These are phyloP conservation scores for Cenchrus fungigraminus DNA, from an alignment of 176 grass and related monocot genomes.

Conservation along the genomic window DNA sequence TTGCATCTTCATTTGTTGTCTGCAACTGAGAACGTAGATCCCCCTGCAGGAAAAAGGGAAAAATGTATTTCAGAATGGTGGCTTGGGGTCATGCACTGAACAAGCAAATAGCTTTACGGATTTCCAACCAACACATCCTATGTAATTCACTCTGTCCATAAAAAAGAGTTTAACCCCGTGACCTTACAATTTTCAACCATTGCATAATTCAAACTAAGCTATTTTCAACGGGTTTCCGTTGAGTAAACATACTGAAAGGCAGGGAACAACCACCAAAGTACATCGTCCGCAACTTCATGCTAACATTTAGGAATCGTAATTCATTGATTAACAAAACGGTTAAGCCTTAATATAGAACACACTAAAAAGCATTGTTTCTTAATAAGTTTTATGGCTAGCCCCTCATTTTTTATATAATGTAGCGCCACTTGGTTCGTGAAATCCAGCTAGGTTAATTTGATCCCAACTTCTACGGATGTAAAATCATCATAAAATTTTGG, in stretches of 20 bases:
- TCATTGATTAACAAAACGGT: neutral
- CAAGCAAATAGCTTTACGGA: constrained; percentile 34
- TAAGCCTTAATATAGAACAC: neutral
- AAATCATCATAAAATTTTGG: neutral
- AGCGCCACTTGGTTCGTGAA: neutral
- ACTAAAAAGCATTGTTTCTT: neutral
- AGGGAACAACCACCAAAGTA: neutral
- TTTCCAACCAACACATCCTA: constrained; percentile 14
- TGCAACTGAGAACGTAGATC: constrained; percentile 88
- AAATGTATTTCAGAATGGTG: neutral
- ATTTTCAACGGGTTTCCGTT: neutral
- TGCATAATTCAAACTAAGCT: too few species aligned
- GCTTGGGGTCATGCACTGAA: constrained; percentile 1
- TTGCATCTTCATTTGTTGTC: constrained; percentile 78
- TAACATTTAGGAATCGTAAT: neutral
- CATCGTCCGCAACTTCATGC: neutral
- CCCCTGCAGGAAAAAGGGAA: constrained; percentile 55
- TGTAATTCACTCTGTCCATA: neutral
- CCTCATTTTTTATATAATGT: neutral
- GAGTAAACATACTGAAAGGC: neutral
- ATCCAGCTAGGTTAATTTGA: constrained; percentile 13
- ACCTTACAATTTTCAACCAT: too few species aligned
- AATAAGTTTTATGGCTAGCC: neutral
- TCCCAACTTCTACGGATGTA: neutral
- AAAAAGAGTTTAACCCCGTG: neutral